Conservation (phyloP, 2,329 filamentous ascomycete species). For the Exophiala aquamarina region DNA sequence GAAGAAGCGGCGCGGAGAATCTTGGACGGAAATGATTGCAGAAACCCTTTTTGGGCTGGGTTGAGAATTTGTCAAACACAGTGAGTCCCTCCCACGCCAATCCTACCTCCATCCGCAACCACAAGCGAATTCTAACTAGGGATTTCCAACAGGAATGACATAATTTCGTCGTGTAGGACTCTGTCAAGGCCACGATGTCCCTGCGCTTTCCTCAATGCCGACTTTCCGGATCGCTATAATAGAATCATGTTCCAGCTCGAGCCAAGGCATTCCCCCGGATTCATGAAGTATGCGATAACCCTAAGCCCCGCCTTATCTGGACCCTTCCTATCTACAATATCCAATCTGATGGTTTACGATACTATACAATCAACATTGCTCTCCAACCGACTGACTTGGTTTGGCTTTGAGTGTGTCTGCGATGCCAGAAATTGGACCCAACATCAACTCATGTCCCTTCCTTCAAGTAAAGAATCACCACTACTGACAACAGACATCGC, state of each 20-base stretch:
- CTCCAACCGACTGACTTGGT: not conserved
- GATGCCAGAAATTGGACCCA: constrained; percentile 1
- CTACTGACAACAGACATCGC: not conserved
- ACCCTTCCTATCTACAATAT: not conserved
- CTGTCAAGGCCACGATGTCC: not conserved
- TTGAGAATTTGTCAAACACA: constrained; percentile 1
- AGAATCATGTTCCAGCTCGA: not conserved
- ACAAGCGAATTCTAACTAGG: not conserved
- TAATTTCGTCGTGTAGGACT: not conserved
- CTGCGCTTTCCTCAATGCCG: not conserved
- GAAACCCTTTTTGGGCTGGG: not conserved
- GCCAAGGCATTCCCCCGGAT: not conserved
- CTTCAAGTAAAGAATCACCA: not conserved
- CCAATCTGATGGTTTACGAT: not conserved
- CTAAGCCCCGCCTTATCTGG: not conserved
- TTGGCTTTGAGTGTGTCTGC: not conserved
- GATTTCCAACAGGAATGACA: not conserved
- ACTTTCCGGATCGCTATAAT: not conserved
- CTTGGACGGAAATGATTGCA: not conserved
- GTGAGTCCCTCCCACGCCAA: not conserved
- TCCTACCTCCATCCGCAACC: too few species aligned
- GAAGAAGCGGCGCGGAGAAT: not conserved
- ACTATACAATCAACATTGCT: not conserved
- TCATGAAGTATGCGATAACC: not conserved
- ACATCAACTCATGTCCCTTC: not conserved